Percentiles rank a stretch among this genome's conserved stretches.
phyloP scores from a whole-genome alignment of 176 grass and related monocot species.

The Triticum dicoccoides region DNA sequence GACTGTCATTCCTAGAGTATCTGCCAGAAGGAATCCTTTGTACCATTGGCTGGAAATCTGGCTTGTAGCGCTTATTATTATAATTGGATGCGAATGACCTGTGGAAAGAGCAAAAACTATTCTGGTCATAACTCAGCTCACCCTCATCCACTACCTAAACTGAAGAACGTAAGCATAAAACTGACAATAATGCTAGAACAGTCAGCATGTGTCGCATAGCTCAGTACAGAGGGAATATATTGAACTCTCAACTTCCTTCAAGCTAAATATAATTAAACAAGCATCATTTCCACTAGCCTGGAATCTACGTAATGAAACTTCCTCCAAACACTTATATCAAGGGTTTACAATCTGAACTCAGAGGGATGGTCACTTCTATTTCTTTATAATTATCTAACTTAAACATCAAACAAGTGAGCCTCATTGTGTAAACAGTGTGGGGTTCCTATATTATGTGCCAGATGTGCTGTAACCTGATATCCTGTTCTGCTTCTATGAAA shows the following conservation, averaged over 20 bases:
- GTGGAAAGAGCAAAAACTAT: conserved; percentile 9
- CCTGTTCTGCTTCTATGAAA: background rate
- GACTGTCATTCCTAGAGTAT: conserved; percentile 32
- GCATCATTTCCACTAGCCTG: background rate
- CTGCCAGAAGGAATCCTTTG: conserved; percentile 44
- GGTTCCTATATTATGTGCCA: background rate
- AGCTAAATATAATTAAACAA: conserved; percentile 7
- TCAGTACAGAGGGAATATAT: background rate
- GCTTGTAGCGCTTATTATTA: conserved; percentile 42
- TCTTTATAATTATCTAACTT: background rate
- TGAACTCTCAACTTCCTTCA: conserved; percentile 3
- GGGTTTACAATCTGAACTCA: background rate
- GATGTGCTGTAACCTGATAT: background rate
- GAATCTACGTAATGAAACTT: background rate
- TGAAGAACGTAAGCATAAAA: background rate
- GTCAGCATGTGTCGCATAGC: background rate
- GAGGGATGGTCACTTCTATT: background rate
- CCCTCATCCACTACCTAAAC: background rate
- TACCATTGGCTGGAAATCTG: conserved; percentile 32
- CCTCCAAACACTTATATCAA: background rate
- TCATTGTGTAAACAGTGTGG: background rate
- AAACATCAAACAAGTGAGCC: background rate
- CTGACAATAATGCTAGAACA: background rate
- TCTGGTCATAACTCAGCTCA: background rate
- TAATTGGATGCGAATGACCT: conserved; percentile 34